Evolutionary conservation across 225 moss, liverwort and hornwort genomes (phyloP).

Genomic region (Asterella californica): DNA sequence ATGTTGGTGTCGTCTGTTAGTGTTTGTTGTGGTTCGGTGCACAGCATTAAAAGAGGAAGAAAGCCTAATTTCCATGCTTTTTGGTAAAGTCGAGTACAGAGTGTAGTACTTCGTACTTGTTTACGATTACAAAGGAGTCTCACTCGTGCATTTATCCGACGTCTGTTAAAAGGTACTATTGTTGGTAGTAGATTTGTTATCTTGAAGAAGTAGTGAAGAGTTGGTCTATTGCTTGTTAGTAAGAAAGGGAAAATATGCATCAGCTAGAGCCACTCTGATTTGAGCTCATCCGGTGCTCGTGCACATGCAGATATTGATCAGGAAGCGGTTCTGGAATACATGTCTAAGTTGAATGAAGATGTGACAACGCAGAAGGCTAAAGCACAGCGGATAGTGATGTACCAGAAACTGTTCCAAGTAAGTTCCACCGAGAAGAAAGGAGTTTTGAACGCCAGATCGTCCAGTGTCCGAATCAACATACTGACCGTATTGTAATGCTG

Average conservation of each 20-base stretch:
- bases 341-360: constrained; percentile 47
- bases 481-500: background rate
- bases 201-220: background rate
- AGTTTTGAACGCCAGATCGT: background rate
- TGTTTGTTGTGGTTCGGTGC: background rate
- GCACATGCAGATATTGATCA: constrained; percentile 45
- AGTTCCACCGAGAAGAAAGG: background rate
- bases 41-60: background rate
- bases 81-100: background rate
- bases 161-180: background rate
- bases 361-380: constrained; percentile 50
- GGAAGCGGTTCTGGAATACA: constrained; percentile 56
- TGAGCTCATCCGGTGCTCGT: background rate
- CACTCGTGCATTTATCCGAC: background rate
- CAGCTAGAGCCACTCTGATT: background rate
- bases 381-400: constrained; percentile 62
- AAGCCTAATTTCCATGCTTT: background rate
- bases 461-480: background rate
- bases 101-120: background rate
- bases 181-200: background rate
- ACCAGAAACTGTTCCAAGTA: constrained; percentile 79
- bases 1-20: background rate
- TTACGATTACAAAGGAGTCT: background rate
- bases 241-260: background rate
- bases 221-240: background rate